Base-by-base conservation (phyloP, 805 yeast species). In the Yamadazyma olivae region DNA sequence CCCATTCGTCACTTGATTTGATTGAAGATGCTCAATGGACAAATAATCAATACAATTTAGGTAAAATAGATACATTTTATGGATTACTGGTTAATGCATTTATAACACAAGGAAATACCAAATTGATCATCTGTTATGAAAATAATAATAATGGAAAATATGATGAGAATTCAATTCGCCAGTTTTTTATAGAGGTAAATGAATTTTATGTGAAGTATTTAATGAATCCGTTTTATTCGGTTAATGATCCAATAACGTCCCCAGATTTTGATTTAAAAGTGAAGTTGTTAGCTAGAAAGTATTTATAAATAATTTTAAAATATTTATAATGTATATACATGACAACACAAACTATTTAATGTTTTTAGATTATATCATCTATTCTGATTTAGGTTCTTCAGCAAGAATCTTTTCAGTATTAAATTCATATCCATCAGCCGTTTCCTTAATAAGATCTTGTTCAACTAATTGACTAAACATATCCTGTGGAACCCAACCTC, bases 401-500 rank as follows among this genome's bases (percentile, higher is more conserved):
- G 32, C 35, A 12, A 56, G 46, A 12, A 47, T 48, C 35, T 54
- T 56, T 12, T 56, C 61, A 33, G 63, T 53, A 27, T 64, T 70
- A 30, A 68, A 44, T 36, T 49, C 52, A 46, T 50, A 61, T 13
- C 77, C 76, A 15, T 73, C 77, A 14, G 71, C 72, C 43, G 79
- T 73, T 36, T 75, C 57, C 14, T 52, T 78, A 38, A 91, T 67
- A 38, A 82, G 69, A 1, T 91, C 93, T 42, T 80, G 80, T 15
- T 78, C 76, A 27, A 79, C 59, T 50, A 87, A 69, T 32, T 75
- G 75, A 22, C 78, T 82, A 53, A 91, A 90, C 83, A 88, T 79
- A 54, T 88, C 95, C 55, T 88, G 96, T 13, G 98, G 96, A 39
- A 93, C 75, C 96, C 97, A 91, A 4, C 96, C 96, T 36, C 85